A percentile compares a stretch with the other conserved stretches of the same genome.
Evolutionary conservation across 768 basidiomycete genomes (phyloP).

Genomic region (Suillus subaureus): DNA sequence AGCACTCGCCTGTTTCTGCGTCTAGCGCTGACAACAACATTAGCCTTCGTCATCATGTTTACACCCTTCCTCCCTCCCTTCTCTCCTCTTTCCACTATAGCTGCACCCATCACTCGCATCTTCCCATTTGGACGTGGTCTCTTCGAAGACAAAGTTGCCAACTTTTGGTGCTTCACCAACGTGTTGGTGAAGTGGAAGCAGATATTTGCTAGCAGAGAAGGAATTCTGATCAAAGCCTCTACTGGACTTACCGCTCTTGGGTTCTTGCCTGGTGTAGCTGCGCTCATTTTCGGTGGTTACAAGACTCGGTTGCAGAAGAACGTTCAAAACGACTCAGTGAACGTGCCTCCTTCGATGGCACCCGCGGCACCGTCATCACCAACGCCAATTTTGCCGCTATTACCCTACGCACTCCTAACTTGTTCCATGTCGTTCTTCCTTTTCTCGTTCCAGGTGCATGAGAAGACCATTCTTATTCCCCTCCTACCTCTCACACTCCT

Average conservation of each 20-base stretch:
- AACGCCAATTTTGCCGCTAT: slow-evolving; percentile 62
- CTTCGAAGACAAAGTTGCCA: slow-evolving; percentile 96
- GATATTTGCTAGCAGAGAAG: slow-evolving; percentile 40
- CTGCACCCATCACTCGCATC: slow-evolving; percentile 75
- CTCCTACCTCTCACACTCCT: slow-evolving; percentile 83
- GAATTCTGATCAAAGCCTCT: slow-evolving; percentile 64
- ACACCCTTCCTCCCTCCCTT: slow-evolving; percentile 79
- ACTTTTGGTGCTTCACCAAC: slow-evolving; percentile 96
- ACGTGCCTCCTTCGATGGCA: neutral
- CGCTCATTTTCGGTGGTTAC: slow-evolving; percentile 42
- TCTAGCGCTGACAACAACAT: slow-evolving; percentile 61
- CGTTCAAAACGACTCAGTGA: slow-evolving; percentile 2
- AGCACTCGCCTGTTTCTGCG: slow-evolving; percentile 61
- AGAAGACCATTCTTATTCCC: slow-evolving; percentile 88
- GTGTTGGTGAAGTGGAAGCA: slow-evolving; percentile 78
- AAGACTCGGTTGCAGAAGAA: slow-evolving; percentile 24
- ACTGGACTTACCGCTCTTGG: slow-evolving; percentile 67
- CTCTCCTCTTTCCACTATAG: slow-evolving; percentile 47
- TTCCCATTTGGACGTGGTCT: slow-evolving; percentile 92
- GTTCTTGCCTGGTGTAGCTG: slow-evolving; percentile 63
- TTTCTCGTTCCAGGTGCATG: slow-evolving; percentile 96
- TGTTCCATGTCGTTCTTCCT: slow-evolving; percentile 92
- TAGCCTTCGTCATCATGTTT: slow-evolving; percentile 72
- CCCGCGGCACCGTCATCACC: slow-evolving; percentile 25
- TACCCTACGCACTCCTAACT: slow-evolving; percentile 80